phyloP scores from a whole-genome alignment of 257 asterid species.

The Primulina huaijiensis region DNA sequence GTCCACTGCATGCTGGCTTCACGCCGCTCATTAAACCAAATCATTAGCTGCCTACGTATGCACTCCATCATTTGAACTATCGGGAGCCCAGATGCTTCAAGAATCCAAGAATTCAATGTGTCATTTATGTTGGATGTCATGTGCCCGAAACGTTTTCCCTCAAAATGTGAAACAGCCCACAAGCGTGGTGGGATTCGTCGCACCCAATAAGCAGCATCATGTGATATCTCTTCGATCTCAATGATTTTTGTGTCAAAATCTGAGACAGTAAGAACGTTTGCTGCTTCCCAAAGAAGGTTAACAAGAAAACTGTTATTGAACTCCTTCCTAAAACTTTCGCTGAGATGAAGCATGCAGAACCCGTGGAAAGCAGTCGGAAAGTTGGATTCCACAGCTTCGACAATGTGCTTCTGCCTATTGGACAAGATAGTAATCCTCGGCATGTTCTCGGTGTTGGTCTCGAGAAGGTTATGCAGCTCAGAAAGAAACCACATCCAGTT shows the following conservation, averaged over 20 bases:
- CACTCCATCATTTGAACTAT: conserved; percentile 73
- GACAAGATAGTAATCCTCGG: conserved; percentile 68
- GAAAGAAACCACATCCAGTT: conserved; percentile 76
- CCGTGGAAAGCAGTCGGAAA: conserved; percentile 82
- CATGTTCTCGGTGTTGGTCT: conserved; percentile 64
- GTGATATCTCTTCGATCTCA: conserved; percentile 52
- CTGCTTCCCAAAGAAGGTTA: conserved; percentile 65
- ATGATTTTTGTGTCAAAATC: conserved; percentile 45
- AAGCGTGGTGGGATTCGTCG: conserved; percentile 43
- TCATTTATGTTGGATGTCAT: conserved; percentile 50
- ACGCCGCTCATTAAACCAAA: conserved; percentile 71
- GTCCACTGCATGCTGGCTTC: conserved; percentile 66
- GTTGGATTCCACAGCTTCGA: conserved; percentile 56
- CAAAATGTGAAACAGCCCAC: conserved; percentile 61
- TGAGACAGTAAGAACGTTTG: conserved; percentile 43
- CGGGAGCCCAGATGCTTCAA: conserved; percentile 69
- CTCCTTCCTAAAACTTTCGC: conserved; percentile 58
- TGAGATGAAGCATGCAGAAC: conserved; percentile 63
- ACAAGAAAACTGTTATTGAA: conserved; percentile 53
- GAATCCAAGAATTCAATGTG: conserved; percentile 49
- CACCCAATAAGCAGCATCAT: conserved; percentile 61
- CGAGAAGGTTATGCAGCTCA: conserved; percentile 58
- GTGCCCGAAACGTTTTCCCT: conserved; percentile 57
- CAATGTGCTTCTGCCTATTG: conserved; percentile 50
- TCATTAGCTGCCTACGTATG: conserved; percentile 65